Base-by-base conservation (phyloP, 768 basidiomycete genomes). In the Tylopilus intermedius region DNA sequence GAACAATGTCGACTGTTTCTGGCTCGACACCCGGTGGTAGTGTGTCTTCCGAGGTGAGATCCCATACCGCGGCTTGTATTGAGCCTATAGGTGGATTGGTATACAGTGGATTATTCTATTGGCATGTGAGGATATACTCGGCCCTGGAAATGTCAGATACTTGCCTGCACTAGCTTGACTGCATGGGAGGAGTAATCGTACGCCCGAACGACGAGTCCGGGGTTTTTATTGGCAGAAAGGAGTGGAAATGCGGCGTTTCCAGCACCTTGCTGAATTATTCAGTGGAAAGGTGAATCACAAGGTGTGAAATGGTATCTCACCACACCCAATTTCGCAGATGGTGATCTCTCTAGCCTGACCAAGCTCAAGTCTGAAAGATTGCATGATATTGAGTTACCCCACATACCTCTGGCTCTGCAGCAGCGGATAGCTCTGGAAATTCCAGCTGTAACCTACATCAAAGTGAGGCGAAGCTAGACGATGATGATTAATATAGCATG, bases 231-330 rank as follows among this genome's bases (percentile, higher is more conserved):
- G 30, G 80, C 71, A n/a, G 81, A 73, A 21, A 96, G 75, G 2
- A 99, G 74, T 0, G 96, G 96, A 62, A 94, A 96, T 1, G 93
- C 81, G 6, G 93, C 86, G 65, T 95, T 96, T n/a, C 96, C 96
- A 18, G 92, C 91, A 39, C 95, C 94, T 90, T 54, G 50, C 53
- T 57, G 11, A 6, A 27, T 38, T n/a, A 1, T 45, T 58, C 8
- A 61, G 47, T 45, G 18, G 5, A 42, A 44, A 43, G 0, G 27
- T 35, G 38, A 46, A 11, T 18, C 13, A 10, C 27, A 44, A 18
- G 3, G 11, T 21, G 44, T 8, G 32, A 10, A 18, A n/a, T 22
- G 38, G 32, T 18, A 26, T 64, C 80, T 58, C 55, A 88, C 88
- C 94, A 66, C 94, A 97, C 22, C 96, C 96, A 26, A 97, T 80